Evolutionary conservation across 2,329 filamentous ascomycete genomes (phyloP), one percentile per base, ranked within the genome.

Genomic region (Diplodia mutila): DNA sequence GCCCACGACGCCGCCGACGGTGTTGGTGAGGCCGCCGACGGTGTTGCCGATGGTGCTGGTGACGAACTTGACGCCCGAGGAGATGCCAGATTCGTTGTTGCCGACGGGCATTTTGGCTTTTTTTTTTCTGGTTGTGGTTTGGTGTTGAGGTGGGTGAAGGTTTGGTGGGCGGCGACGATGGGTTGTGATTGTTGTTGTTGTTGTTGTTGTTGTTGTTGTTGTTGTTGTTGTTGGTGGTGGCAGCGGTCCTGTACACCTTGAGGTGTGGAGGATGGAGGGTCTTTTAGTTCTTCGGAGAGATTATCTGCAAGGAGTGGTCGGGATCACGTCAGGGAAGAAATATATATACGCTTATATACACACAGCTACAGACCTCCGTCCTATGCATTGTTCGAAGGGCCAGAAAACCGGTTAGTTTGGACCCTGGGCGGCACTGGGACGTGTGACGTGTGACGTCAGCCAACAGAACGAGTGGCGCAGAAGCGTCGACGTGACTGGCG

Each of bases 21-120:
- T 67, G 51, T 67, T 67, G 66, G 59, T 48, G n/a, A 67, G 39
- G n/a, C 66, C 66, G 57, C 66, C 66, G 52, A 83, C 81, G 0
- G 83, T 83, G 73, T 87, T 87, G 61, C 85, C 85, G 29, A 86
- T 75, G 1, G 85, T 85, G 0, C 83, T 85, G 5, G 84, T 86
- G 61, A 85, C 84, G 71, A 85, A 85, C 70, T 85, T 85, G 66
- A 85, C 80, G 67, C 84, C 83, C 61, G 83, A 83, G 0, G 83
- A 84, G 61, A 82, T 79, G 70, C 83, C 83, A 53, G 75, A 78
- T 72, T 80, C 76, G 71, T 71, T 78, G 75, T 37, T 52, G 34
- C 74, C 75, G 70, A 78, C 70, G 49, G 77, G 74, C 76, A 78
- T 78, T 76, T 48, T 11, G 18, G 18, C 6, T 46, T 32, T 34